Evolutionary conservation across 2,329 filamentous ascomycete genomes (phyloP).

Genomic region (Paraphaeosphaeria sporulosa): DNA sequence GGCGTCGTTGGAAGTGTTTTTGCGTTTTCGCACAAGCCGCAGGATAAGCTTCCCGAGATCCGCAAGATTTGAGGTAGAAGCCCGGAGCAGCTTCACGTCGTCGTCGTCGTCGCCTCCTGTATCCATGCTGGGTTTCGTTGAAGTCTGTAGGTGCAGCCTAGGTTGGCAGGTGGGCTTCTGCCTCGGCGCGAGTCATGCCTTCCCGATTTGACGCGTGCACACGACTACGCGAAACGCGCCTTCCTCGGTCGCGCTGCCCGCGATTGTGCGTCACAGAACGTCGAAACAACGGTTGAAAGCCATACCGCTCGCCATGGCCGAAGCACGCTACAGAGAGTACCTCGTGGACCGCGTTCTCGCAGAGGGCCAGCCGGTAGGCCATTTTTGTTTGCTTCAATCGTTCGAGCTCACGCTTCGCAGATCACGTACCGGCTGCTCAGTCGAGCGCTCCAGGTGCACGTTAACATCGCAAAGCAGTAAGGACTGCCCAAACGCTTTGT

Average conservation of each 20-base stretch:
- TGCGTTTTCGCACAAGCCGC: slow-evolving; percentile 49
- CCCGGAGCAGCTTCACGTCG: slow-evolving; percentile 55
- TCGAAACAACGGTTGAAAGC: slow-evolving; percentile 2
- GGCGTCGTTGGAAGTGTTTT: slow-evolving; percentile 29
- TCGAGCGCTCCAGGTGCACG: slow-evolving; percentile 81
- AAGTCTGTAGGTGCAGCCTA: slow-evolving; percentile 7
- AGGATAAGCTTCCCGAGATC: slow-evolving; percentile 43
- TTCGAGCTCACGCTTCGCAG: slow-evolving; percentile 55
- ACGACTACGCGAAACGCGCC: slow-evolving; percentile 36
- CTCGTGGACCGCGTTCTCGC: slow-evolving; percentile 79
- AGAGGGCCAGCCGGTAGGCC: slow-evolving; percentile 72
- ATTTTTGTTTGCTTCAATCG: neutral
- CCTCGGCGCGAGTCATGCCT: slow-evolving; percentile 37
- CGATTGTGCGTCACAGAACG: slow-evolving; percentile 7
- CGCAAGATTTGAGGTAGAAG: slow-evolving; percentile 46
- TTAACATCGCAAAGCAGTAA: slow-evolving; percentile 88
- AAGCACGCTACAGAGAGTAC: slow-evolving; percentile 72
- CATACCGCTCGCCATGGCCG: slow-evolving; percentile 48
- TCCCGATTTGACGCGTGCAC: slow-evolving; percentile 37
- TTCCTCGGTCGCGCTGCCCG: slow-evolving; percentile 7
- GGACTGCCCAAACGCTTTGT: slow-evolving; percentile 35
- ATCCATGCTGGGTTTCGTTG: slow-evolving; percentile 37
- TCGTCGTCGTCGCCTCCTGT: slow-evolving; percentile 55
- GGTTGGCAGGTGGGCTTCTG: slow-evolving; percentile 6
- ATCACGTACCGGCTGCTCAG: slow-evolving; percentile 88